Evolutionary conservation across 2,329 filamentous ascomycete species (phyloP).

Genomic region (Clathrospora elynae): DNA sequence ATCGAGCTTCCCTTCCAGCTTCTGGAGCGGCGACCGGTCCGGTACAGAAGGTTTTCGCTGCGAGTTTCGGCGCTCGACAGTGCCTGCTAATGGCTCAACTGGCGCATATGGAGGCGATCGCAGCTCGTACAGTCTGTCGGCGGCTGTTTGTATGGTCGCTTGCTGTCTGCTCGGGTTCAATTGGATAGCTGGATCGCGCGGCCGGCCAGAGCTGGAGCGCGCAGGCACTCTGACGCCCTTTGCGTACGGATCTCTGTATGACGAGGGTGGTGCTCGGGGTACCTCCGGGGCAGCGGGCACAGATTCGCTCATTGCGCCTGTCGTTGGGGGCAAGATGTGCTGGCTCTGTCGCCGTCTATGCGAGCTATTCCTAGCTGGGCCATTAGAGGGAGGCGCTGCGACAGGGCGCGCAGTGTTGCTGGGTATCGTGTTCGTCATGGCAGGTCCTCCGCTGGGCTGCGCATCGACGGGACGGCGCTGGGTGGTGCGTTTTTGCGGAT

Average conservation of each 20-base stretch:
- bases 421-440: constrained; percentile 26
- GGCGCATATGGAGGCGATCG: constrained; percentile 41
- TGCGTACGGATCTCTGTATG: constrained; percentile 47
- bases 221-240: constrained; percentile 28
- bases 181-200: constrained; percentile 43
- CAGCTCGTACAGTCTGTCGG: constrained; percentile 39
- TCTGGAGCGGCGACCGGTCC: constrained; percentile 89
- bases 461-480: constrained; percentile 42
- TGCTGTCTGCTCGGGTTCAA: constrained; percentile 44
- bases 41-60: constrained; percentile 64
- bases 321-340: constrained; percentile 34
- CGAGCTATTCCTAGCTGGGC: constrained; percentile 29
- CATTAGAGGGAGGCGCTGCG: constrained; percentile 27
- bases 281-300: constrained; percentile 62
- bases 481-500: constrained; percentile 41
- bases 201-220: constrained; percentile 35
- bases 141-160: constrained; percentile 40
- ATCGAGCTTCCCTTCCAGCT: constrained; percentile 85
- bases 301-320: constrained; percentile 28
- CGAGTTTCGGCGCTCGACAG: constrained; percentile 31
- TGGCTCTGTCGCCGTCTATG: constrained; percentile 43
- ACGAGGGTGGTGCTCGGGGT: constrained; percentile 58
- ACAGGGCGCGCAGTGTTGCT: constrained; percentile 38
- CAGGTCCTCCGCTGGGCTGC: constrained; percentile 25
- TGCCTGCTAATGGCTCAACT: constrained; percentile 35